These are phyloP conservation scores for Moringa oleifera DNA, from an alignment of 345 rosid genomes.

Conservation along the genomic window DNA sequence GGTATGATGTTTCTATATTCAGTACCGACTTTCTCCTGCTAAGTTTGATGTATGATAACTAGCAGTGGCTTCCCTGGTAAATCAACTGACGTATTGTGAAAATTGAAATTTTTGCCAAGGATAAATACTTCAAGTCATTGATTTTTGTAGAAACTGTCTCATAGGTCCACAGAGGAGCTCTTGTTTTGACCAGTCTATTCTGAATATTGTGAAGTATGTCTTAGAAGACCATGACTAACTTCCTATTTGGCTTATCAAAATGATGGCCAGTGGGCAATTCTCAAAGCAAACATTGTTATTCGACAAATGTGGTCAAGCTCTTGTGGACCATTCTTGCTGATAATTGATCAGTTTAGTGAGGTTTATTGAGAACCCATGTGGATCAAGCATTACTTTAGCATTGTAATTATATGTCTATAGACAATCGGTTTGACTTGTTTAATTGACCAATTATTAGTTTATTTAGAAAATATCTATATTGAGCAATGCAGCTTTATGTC, in stretches of 20 bases:
- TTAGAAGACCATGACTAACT: background rate
- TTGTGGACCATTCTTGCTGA: too few species aligned
- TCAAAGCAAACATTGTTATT: background rate
- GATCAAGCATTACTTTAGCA: background rate
- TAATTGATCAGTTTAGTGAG: too few species aligned
- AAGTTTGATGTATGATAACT: slow-evolving; percentile 1
- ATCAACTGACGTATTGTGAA: background rate
- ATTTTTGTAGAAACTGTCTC: background rate
- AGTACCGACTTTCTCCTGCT: background rate
- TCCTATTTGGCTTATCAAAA: background rate
- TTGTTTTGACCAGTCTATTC: background rate
- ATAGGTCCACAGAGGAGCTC: background rate
- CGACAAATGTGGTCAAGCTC: too few species aligned
- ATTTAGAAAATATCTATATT: background rate
- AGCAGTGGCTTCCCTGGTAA: background rate
- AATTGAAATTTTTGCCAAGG: background rate
- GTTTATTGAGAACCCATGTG: background rate
- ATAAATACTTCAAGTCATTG: background rate
- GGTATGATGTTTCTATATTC: slow-evolving; percentile 29
- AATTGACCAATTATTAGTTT: background rate
- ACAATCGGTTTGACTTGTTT: background rate
- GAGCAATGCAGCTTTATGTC: background rate
- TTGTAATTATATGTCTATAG: background rate
- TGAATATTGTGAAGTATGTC: background rate
- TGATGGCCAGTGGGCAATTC: background rate